A percentile compares a stretch with the other conserved stretches of the same genome.
phyloP scores from a whole-genome alignment of 257 asterid species.

The Rauvolfia tetraphylla region DNA sequence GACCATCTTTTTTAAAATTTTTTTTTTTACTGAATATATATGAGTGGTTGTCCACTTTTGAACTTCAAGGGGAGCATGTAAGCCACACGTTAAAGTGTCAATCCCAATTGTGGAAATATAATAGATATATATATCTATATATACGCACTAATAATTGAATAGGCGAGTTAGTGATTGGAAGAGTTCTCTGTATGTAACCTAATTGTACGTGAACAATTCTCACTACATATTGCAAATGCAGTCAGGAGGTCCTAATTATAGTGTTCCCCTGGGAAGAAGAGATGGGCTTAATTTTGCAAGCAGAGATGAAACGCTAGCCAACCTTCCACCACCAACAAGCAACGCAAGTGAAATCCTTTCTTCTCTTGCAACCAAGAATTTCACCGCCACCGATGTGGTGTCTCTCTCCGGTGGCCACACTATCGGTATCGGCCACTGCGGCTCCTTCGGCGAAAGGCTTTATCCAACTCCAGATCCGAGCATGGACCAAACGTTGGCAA shows the following conservation, averaged over 20 bases:
- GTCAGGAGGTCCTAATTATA: slow-evolving; percentile 48
- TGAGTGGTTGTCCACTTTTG: no score
- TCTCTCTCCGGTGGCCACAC: slow-evolving; percentile 90
- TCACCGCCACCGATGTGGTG: slow-evolving; percentile 54
- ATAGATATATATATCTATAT: no score
- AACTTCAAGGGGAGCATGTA: no score
- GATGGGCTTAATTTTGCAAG: slow-evolving; percentile 56
- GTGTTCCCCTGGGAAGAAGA: slow-evolving; percentile 55
- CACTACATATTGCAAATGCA: not conserved
- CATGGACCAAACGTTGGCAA: slow-evolving; percentile 57
- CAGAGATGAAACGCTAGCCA: slow-evolving; percentile 32
- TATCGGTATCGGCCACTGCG: slow-evolving; percentile 57
- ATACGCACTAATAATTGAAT: no score
- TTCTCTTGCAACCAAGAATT: slow-evolving; percentile 46
- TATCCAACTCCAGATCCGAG: slow-evolving; percentile 62
- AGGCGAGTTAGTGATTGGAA: no score
- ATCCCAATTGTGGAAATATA: no score
- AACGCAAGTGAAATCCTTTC: slow-evolving; percentile 39
- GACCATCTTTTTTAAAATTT: no score
- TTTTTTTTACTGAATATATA: no score
- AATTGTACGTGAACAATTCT: not conserved
- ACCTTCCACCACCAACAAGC: slow-evolving; percentile 56
- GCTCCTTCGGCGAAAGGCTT: slow-evolving; percentile 56
- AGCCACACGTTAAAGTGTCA: no score
- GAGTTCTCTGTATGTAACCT: no score